A percentile compares a stretch with the other conserved stretches of the same genome.
Evolutionary conservation across 768 basidiomycete genomes (phyloP).

Genomic region (Russula foetens): DNA sequence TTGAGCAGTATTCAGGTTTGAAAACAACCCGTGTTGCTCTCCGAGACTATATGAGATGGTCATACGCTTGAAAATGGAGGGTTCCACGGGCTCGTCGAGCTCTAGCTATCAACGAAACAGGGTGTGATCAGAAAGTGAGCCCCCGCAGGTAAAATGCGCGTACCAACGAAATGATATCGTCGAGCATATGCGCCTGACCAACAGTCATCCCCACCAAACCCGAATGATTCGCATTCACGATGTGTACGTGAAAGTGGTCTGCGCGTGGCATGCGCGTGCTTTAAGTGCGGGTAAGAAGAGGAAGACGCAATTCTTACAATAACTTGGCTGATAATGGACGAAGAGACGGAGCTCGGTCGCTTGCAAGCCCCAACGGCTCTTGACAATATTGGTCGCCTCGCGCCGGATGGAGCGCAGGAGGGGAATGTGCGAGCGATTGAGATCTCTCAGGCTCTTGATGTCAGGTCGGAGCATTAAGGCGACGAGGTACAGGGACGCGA

Average conservation of each 20-base stretch:
- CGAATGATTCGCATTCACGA: slow-evolving; percentile 66
- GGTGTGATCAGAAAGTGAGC: neutral
- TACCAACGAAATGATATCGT: slow-evolving; percentile 85
- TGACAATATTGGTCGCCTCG: slow-evolving; percentile 44
- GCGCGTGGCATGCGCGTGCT: neutral
- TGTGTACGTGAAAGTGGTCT: slow-evolving; percentile 96
- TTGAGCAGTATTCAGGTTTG: slow-evolving; percentile 36
- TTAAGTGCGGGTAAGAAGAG: neutral
- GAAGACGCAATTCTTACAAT: slow-evolving; percentile 54
- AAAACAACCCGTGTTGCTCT: slow-evolving; percentile 66
- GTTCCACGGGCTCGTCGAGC: slow-evolving; percentile 36
- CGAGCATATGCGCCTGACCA: slow-evolving; percentile 89
- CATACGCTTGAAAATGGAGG: slow-evolving; percentile 56
- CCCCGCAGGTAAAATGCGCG: slow-evolving; percentile 17
- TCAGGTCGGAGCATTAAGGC: slow-evolving; percentile 57
- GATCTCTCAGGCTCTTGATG: slow-evolving; percentile 71
- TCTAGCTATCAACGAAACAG: slow-evolving; percentile 48
- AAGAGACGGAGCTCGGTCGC: slow-evolving; percentile 64
- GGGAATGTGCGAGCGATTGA: slow-evolving; percentile 52
- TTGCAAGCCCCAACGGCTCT: slow-evolving; percentile 58
- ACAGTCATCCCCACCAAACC: slow-evolving; percentile 64
- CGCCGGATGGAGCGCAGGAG: slow-evolving; percentile 59
- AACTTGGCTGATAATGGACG: slow-evolving; percentile 93
- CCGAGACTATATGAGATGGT: slow-evolving; percentile 81
- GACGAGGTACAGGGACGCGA: slow-evolving; percentile 78